phyloP scores from a whole-genome alignment of 2,329 filamentous ascomycete genomes.

The Paramyrothecium roridum region DNA sequence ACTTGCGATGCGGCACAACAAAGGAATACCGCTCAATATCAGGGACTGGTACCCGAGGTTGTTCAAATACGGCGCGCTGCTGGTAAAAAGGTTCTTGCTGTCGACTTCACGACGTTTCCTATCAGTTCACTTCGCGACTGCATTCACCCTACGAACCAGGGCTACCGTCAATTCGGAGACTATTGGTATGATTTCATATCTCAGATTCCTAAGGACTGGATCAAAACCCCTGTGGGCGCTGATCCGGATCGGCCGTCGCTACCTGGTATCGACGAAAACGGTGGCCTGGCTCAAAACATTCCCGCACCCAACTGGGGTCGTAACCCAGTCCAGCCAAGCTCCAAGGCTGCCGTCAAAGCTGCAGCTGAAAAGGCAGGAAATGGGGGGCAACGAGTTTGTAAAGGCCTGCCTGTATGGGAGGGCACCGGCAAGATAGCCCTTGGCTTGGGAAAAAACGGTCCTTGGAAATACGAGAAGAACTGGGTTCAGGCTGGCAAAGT shows the following conservation, averaged over 20 bases:
- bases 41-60: not conserved
- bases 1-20: constrained; percentile 15
- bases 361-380: not conserved
- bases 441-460: constrained; percentile 3
- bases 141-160: constrained; percentile 14
- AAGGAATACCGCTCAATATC: too few relatives aligned
- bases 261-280: constrained; percentile 1
- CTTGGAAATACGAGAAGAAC: constrained; percentile 10
- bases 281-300: constrained; percentile 8
- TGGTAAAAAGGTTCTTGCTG: constrained; percentile 23
- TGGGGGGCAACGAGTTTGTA: not conserved
- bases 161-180: constrained; percentile 12
- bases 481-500: constrained; percentile 4
- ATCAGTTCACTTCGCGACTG: constrained; percentile 9
- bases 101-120: constrained; percentile 23
- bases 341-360: not conserved
- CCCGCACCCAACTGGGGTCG: constrained; percentile 6
- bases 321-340: not conserved
- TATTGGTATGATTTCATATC: constrained; percentile 19
- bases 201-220: constrained; percentile 16
- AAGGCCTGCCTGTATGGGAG: constrained; percentile 1
- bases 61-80: constrained; percentile 10
- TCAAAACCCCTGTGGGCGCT: constrained; percentile 8
- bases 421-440: constrained; percentile 7
- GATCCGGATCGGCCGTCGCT: constrained; percentile 3